Evolutionary conservation across 345 rosid genomes (phyloP).

Genomic region (Barbarea vulgaris): DNA sequence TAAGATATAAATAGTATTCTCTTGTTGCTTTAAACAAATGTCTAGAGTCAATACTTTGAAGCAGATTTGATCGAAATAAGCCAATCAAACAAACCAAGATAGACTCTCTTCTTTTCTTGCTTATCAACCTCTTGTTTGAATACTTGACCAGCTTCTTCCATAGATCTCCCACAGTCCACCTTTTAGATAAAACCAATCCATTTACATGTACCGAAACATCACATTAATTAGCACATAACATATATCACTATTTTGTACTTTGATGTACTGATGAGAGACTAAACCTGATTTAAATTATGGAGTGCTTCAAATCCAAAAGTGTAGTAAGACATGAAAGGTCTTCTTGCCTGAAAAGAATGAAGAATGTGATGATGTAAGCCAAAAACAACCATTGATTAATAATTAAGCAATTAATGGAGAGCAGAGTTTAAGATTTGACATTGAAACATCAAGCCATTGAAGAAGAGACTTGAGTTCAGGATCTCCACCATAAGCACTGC

Average conservation of each 20-base stretch:
- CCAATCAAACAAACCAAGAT: conserved; percentile 71
- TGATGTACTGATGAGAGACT: background rate
- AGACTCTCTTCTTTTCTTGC: conserved; percentile 43
- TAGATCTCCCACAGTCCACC: conserved; percentile 86
- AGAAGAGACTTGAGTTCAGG: conserved; percentile 75
- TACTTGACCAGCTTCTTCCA: conserved; percentile 72
- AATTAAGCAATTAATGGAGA: background rate
- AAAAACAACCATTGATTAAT: background rate
- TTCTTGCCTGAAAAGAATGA: conserved; percentile 57
- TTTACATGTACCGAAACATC: conserved; percentile 48
- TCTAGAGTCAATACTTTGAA: background rate
- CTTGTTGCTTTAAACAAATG: background rate
- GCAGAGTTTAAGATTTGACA: conserved; percentile 39
- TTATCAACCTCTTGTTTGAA: conserved; percentile 52
- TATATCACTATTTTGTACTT: conserved; percentile 2
- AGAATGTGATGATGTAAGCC: conserved; percentile 11
- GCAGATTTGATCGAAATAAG: conserved; percentile 54
- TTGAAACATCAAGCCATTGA: conserved; percentile 97
- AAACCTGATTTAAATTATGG: conserved; percentile 60
- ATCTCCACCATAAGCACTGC: conserved; percentile 94
- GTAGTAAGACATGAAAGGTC: conserved; percentile 69
- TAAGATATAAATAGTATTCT: background rate
- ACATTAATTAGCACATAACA: background rate
- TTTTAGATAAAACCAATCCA: conserved; percentile 53
- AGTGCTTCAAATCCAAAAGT: conserved; percentile 56